phyloP scores from a whole-genome alignment of 2,329 filamentous ascomycete species.

The Cryphonectria parasitica region DNA sequence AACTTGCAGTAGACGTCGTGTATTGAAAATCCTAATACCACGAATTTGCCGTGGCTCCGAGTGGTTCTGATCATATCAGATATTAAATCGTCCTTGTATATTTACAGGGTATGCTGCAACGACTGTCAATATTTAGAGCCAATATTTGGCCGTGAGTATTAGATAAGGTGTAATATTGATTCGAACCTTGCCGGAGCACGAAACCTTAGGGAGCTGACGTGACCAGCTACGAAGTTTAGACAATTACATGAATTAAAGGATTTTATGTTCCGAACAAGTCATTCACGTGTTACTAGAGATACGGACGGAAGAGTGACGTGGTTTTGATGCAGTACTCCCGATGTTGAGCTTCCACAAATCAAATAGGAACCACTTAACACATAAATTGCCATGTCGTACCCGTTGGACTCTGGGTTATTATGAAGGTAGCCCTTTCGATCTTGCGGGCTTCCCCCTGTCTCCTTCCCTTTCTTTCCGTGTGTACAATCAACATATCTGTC shows the following conservation, averaged over 20 bases:
- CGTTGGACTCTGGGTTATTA: slow-evolving; percentile 18
- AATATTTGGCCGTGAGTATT: not conserved
- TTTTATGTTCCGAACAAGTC: not conserved
- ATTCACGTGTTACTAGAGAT: not conserved
- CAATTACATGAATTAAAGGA: no score
- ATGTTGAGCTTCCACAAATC: slow-evolving; percentile 3
- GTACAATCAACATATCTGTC: no score
- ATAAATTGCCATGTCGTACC: slow-evolving; percentile 24
- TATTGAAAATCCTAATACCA: no score
- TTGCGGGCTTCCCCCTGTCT: not conserved
- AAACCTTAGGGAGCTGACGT: not conserved
- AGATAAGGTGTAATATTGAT: not conserved
- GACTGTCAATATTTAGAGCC: not conserved
- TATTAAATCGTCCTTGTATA: not conserved
- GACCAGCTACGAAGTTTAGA: not conserved
- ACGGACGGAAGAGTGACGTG: slow-evolving; percentile 21
- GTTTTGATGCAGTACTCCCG: slow-evolving; percentile 17
- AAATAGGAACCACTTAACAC: not conserved
- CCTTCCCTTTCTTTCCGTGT: no score
- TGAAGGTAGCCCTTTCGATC: slow-evolving; percentile 5
- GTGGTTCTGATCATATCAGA: no score
- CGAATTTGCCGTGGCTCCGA: no score
- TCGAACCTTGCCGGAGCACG: not conserved
- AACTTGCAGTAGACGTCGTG: no score
- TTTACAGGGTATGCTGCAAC: not conserved